Evolutionary conservation across 495 filamentous ascomycete species (phyloP).

Genomic region (Aspergillus taichungensis): DNA sequence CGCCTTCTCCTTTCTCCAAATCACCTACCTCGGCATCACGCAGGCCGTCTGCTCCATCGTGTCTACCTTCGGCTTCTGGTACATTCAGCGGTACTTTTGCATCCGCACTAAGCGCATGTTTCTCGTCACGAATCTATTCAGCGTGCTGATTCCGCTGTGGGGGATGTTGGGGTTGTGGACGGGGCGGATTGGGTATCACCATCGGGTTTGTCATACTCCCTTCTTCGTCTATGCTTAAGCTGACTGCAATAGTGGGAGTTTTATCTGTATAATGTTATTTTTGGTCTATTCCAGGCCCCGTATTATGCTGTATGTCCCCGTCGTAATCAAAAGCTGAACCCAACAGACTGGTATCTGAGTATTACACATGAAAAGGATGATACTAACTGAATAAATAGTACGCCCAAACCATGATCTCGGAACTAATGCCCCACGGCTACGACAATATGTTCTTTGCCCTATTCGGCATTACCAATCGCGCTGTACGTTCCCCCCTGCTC

Average conservation of each 20-base stretch:
- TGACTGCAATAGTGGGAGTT: conserved; percentile 30
- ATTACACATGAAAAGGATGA: no score
- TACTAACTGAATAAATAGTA: conserved; percentile 19
- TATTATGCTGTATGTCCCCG: conserved; percentile 35
- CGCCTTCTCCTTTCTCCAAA: conserved; percentile 39
- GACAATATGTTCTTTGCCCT: conserved; percentile 47
- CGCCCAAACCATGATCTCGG: conserved; percentile 46
- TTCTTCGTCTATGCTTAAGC: not conserved
- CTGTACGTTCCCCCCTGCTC: conserved; percentile 21
- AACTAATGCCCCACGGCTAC: conserved; percentile 41
- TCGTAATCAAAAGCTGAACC: not conserved
- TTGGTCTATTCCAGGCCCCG: conserved; percentile 42
- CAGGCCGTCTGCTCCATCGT: conserved; percentile 36
- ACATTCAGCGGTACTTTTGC: conserved; percentile 39
- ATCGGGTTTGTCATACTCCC: conserved; percentile 19
- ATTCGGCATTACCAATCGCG: conserved; percentile 44
- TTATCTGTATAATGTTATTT: conserved; percentile 43
- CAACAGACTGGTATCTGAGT: not conserved
- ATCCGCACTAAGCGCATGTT: conserved; percentile 44
- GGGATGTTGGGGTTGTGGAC: conserved; percentile 45
- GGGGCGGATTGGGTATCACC: conserved; percentile 36
- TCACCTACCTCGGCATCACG: conserved; percentile 41
- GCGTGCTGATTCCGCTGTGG: conserved; percentile 41
- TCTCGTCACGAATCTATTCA: conserved; percentile 41
- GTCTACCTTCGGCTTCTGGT: conserved; percentile 44